Base-by-base conservation (phyloP, 1,284 basidiomycete species). In the Phenoliferia sp. region DNA sequence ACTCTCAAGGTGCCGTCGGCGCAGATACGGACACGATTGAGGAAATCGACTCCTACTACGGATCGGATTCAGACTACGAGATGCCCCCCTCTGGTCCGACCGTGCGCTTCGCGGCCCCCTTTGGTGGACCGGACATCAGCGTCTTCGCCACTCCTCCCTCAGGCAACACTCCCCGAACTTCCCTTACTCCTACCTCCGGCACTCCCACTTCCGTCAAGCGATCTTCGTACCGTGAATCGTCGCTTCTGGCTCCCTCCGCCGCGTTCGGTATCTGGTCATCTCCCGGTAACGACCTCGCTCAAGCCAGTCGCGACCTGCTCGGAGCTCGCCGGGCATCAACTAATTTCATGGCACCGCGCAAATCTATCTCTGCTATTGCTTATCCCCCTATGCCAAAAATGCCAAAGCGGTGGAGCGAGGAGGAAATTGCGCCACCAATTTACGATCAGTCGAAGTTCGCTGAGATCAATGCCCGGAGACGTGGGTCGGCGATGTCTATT, bases 1-100 rank as follows among this genome's bases (percentile, higher is more conserved):
- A 74, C 16, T 74, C 80, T 66, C 82, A 86, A 85, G 29, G 44
- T 86, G 50, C 77, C 78, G 19, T 65, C 69, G 73, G 68, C 2
- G 39, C 80, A 64, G 77, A 75, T 3, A 66, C 76, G 32, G 76
- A 77, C 39, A 78, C 79, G 0, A 65, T 79, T 1, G 70, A 75
- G 3, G 74, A 71, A 35, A 77, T 76, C 16, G 63, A 59, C 39
- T 9, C 5, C 48, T 19, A 22, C 22, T 52, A 52, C 48, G 48
- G 28, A 19, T 64, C 50, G 65, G 63, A 63, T 55, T 65, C 59
- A 31, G 68, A 69, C 36, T 59, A 52, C 12, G 62, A 62, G 3
- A 22, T 19, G 33, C 32, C 39, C 36, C 31, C 48, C 56, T 55
- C 62, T 33, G 62, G 62, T n/a, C 33, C 33, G 16, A 59, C 59